phyloP scores from a whole-genome alignment of 2,329 filamentous ascomycete genomes.

The Boeremia lycopersici region DNA sequence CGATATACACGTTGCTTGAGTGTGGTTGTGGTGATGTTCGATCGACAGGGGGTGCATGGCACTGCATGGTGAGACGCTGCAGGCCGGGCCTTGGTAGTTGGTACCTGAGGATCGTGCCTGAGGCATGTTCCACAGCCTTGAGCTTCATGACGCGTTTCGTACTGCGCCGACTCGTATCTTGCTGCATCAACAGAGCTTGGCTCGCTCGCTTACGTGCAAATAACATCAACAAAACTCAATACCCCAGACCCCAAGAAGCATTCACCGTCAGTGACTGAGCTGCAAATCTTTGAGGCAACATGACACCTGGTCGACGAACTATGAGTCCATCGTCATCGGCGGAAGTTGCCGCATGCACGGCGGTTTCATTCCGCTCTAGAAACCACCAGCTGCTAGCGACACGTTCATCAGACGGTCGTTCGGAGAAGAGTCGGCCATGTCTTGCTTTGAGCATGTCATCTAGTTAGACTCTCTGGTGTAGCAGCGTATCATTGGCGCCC shows the following conservation, averaged over 20 bases:
- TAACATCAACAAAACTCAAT: too few relatives aligned
- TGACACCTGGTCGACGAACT: not conserved
- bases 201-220: too few relatives aligned
- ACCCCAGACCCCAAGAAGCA: too few relatives aligned
- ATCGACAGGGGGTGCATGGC: slow-evolving; percentile 1
- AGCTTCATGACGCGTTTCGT: too few relatives aligned
- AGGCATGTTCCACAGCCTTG: not conserved
- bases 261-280: not conserved
- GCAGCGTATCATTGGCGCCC: not conserved
- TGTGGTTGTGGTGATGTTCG: not conserved
- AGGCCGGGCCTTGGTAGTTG: too few relatives aligned
- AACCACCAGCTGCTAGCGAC: not conserved
- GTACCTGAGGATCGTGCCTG: not conserved
- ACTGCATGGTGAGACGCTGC: too few relatives aligned
- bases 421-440: slow-evolving; percentile 1
- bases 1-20: not conserved
- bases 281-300: not conserved
- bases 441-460: too few relatives aligned
- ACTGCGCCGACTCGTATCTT: too few relatives aligned
- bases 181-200: too few relatives aligned
- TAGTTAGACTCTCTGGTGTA: not conserved
- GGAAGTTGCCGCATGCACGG: not conserved
- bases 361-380: slow-evolving; percentile 1
- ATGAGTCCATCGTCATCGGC: slow-evolving; percentile 1
- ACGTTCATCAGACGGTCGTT: not conserved